Evolutionary conservation across 768 basidiomycete species (phyloP), one percentile per base, ranked within the genome.

Genomic region (Neoboletus brunneissimus): DNA sequence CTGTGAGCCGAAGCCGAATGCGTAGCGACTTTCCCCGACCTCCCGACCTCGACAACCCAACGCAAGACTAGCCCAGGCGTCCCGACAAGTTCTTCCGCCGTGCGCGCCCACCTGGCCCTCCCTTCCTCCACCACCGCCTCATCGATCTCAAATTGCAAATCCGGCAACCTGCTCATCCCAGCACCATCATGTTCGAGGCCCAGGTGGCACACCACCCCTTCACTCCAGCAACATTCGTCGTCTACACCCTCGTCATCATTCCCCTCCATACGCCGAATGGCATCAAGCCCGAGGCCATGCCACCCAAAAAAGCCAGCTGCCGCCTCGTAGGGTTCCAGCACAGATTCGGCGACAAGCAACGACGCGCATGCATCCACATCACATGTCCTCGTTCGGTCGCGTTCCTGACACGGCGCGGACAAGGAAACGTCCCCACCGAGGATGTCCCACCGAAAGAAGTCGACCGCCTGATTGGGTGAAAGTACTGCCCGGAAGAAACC

Each of bases 251-350:
- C 41, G 4, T 34, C 18, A 6, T 9, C 4, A 7, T 29, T 8
- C 29, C 29, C 27, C 22, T 55, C 27, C 38, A 34, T 32, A 18
- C 43, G 18, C n/a, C 27, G 53, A 38, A 51, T 34, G 52, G 50
- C 25, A 22, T 53, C 67, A 13, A 58, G 23, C 18, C 66, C 60
- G 32, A 69, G 57, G 23, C 68, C 68, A 23, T 56, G 59, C 68
- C 68, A 70, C 4, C 68, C 68, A 50, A 54, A 70, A 62, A 69
- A 69, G 46, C 66, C 68, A 5, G 64, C 60, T 0, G 69, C 62
- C 0, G 69, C 64, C 50, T 69, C 68, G 53, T 69, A 69, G 13
- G 68, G 57, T 18, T 48, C 59, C 45, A 69, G 41, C 5, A 59
- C 62, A 0, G 54, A 64, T 38, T 69, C 68, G n/a, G 55, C 67